A percentile compares a stretch with the other conserved stretches of the same genome.
phyloP scores from a whole-genome alignment of 2,329 filamentous ascomycete species.

The Calonectria montana region DNA sequence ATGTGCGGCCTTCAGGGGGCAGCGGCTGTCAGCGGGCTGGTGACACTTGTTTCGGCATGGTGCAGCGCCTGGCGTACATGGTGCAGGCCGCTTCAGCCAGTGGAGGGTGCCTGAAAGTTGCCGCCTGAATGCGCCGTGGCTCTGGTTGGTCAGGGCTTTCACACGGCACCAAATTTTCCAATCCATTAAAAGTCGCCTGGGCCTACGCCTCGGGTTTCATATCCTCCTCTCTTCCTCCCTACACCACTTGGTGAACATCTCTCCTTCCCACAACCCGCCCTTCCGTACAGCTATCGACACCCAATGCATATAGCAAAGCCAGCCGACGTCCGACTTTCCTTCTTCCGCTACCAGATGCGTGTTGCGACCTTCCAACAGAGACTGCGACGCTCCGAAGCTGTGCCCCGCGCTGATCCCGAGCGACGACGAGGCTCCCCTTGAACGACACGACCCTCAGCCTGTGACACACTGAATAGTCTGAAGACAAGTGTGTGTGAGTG shows the following conservation, averaged over 20 bases:
- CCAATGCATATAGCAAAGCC: constrained; percentile 69
- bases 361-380: constrained; percentile 61
- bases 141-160: constrained; percentile 16
- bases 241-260: constrained; percentile 45
- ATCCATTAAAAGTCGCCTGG: constrained; percentile 30
- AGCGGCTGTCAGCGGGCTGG: constrained; percentile 12
- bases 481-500: constrained; percentile 29
- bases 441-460: constrained; percentile 39
- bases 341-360: constrained; percentile 70
- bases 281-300: constrained; percentile 35
- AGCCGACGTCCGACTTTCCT: constrained; percentile 57
- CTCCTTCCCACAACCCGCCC: constrained; percentile 21
- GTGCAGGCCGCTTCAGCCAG: constrained; percentile 20
- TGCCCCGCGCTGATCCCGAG: constrained; percentile 68
- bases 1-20: not conserved
- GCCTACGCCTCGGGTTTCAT: constrained; percentile 4
- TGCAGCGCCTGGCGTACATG: constrained; percentile 6
- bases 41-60: constrained; percentile 16
- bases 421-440: constrained; percentile 66
- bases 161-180: constrained; percentile 33
- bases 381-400: constrained; percentile 61
- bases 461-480: constrained; percentile 32
- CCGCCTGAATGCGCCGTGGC: constrained; percentile 4
- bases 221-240: constrained; percentile 29
- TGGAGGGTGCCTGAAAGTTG: constrained; percentile 13